Base-by-base conservation (phyloP, 495 filamentous ascomycete genomes). In the Hyaloscypha hepaticicola region DNA sequence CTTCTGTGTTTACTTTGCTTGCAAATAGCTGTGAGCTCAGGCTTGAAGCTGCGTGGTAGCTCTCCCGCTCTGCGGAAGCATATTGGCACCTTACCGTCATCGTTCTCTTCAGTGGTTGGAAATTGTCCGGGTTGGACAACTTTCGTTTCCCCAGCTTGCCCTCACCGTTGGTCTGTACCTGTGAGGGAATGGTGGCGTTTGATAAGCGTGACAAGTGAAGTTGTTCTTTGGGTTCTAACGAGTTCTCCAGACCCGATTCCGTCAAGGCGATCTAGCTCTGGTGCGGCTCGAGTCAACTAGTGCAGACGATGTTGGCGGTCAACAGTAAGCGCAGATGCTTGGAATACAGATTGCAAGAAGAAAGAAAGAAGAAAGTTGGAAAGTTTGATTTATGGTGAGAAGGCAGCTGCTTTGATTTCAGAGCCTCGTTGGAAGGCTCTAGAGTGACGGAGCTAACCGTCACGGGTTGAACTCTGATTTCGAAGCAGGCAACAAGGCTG, bases 91-190 rank as follows among this genome's bases (percentile, higher is more conserved):
- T 81, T 81, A 95, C 91, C 41, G 62, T 55, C 70, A 67, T 72
- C 24, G 29, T 63, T 48, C 73, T 87, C 87, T 96, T 95, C 61
- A 85, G 79, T 73, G 89, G 89, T 78, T 84, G 85, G 79, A 81
- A 78, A 75, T 82, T 77, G 72, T 91, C 85, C 79, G 89, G 88
- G 79, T 85, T 83, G 70, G 91, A 93, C 73, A 87, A 82, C 81
- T 90, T 94, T 79, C 92, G 90, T 85, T 96, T 91, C 84, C 87
- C 88, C 86, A 88, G 88, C 82, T 85, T 87, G 79, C 48, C 63
- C 63, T 66, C 70, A 49, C 67, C 67, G 49, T 63, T 28, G 41
- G 67, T 11, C 14, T 52, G 19, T 22, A 63, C 57, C 55, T 67
- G 59, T 45, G 70, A 62, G 11, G 70, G 67, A 72, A 72, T 72